Evolutionary conservation across 805 yeast species (phyloP), one percentile per base, ranked within the genome.

Genomic region (Torulaspora quercuum): DNA sequence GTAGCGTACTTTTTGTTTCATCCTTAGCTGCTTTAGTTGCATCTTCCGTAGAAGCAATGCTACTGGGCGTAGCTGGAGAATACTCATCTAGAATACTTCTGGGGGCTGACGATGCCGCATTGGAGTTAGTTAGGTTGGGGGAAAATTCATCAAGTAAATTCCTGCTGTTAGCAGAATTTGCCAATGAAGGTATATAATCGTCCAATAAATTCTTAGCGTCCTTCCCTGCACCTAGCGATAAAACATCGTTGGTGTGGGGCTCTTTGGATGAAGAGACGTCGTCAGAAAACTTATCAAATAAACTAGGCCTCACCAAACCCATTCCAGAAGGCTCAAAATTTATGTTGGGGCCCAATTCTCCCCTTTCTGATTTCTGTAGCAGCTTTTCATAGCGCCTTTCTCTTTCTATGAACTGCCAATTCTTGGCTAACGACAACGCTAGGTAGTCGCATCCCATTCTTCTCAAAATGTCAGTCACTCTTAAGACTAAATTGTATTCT

Each of bases 401-500:
- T 25, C 45, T 53, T 18, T 48, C 46, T 7, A 64, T 44, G 52
- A 87, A 88, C 19, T 63, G 63, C 96, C 96, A 89, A 42, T 74
- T 76, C 31, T 67, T 68, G 1, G 82, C 65, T 29, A 88, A 57
- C 34, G 76, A 70, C 15, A 84, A 53, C 0, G 88, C 78, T 26
- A 90, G 58, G 42, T 78, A 75, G 50, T 89, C 95, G 62, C 97
- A 89, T 0, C 97, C 97, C 95, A 89, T 86, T 39, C 94, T 68
- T 10, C 76, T 70, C 52, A 87, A 84, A 43, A 87, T 80, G 23
- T 72, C 65, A 6, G 83, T 70, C 6, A 80, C 81, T 44, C 78
- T 75, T 8, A 75, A 51, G 10, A 88, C 71, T 50, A 81, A 79
- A 4, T 70, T 65, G 38, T 73, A 76, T 50, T 90, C 97, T 4